These are phyloP conservation scores for Coemansia sp. DNA, from an alignment of 192 early-diverging fungal genomes.

Conservation along the genomic window DNA sequence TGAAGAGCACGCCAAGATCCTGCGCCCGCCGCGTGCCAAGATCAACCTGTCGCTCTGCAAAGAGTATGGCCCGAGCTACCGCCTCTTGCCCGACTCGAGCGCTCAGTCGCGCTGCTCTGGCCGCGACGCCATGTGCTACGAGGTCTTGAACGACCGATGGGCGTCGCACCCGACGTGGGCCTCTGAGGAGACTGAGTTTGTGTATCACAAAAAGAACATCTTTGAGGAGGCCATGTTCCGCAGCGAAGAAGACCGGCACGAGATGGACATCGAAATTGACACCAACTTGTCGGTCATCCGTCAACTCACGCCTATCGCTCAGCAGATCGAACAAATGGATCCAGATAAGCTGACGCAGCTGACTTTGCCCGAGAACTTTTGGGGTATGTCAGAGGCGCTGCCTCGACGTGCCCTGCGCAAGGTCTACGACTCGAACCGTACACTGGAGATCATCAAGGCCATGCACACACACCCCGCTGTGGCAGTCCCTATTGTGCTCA, in stretches of 20 bases:
- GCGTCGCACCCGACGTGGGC: constrained; percentile 91
- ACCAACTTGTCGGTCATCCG: constrained; percentile 88
- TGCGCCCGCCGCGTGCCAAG: constrained; percentile 44
- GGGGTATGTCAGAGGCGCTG: constrained; percentile 82
- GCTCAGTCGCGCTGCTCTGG: constrained; percentile 75
- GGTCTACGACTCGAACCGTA: constrained; percentile 87
- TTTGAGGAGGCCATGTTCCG: constrained; percentile 94
- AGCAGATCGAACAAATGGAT: constrained; percentile 80
- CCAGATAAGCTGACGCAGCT: constrained; percentile 74
- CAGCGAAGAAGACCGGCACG: constrained; percentile 95
- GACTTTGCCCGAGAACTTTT: constrained; percentile 73
- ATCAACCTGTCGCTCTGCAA: constrained; percentile 36
- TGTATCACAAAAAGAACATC: constrained; percentile 85
- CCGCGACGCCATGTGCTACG: constrained; percentile 85
- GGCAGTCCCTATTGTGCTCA: constrained; percentile 91
- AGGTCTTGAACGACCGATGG: constrained; percentile 97
- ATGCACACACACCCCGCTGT: constrained; percentile 89
- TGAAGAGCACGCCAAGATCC: constrained; percentile 48
- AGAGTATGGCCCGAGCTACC: constrained; percentile 55
- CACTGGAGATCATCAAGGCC: constrained; percentile 85
- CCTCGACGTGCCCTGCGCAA: constrained; percentile 94
- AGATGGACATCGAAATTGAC: constrained; percentile 97
- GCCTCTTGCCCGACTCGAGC: constrained; percentile 49
- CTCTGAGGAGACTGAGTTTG: constrained; percentile 88
- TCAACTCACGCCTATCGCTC: constrained; percentile 85